phyloP scores from a whole-genome alignment of 768 basidiomycete genomes.

The Polyporus arcularius region DNA sequence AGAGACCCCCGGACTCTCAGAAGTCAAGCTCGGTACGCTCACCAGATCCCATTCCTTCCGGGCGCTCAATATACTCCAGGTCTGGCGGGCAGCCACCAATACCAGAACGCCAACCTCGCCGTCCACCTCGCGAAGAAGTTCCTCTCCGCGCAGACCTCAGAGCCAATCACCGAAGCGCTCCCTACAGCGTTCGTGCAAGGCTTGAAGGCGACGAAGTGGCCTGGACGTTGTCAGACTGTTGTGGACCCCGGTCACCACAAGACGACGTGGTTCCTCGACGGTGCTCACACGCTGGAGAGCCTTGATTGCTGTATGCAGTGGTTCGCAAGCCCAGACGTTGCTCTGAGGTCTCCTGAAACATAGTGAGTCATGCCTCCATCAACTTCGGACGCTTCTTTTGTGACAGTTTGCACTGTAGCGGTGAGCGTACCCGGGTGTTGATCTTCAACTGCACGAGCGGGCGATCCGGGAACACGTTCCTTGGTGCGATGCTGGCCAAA shows the following conservation, averaged over 20 bases:
- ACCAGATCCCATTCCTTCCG: neutral
- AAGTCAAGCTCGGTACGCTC: slow-evolving; percentile 61
- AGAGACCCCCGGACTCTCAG: slow-evolving; percentile 46
- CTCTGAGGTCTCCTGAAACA: slow-evolving; percentile 36
- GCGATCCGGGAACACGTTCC: slow-evolving; percentile 74
- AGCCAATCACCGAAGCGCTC: slow-evolving; percentile 38
- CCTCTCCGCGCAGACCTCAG: slow-evolving; percentile 40
- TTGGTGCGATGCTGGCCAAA: slow-evolving; percentile 58
- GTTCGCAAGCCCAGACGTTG: slow-evolving; percentile 70
- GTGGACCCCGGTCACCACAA: slow-evolving; percentile 51
- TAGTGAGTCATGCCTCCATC: neutral
- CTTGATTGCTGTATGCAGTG: slow-evolving; percentile 85
- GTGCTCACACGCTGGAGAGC: slow-evolving; percentile 94
- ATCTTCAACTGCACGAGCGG: slow-evolving; percentile 97
- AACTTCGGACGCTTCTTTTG: neutral
- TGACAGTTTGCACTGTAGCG: slow-evolving; percentile 9
- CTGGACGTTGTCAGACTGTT: slow-evolving; percentile 91
- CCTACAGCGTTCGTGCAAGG: slow-evolving; percentile 59
- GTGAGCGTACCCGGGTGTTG: slow-evolving; percentile 51
- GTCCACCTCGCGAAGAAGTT: slow-evolving; percentile 71
- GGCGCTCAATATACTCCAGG: slow-evolving; percentile 46
- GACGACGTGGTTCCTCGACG: slow-evolving; percentile 89
- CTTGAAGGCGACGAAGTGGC: slow-evolving; percentile 78
- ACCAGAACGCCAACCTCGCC: slow-evolving; percentile 86
- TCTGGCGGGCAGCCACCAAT: slow-evolving; percentile 83